These are phyloP conservation scores for Lentinula detonsa DNA, from an alignment of 768 basidiomycete genomes.

Conservation along the genomic window DNA sequence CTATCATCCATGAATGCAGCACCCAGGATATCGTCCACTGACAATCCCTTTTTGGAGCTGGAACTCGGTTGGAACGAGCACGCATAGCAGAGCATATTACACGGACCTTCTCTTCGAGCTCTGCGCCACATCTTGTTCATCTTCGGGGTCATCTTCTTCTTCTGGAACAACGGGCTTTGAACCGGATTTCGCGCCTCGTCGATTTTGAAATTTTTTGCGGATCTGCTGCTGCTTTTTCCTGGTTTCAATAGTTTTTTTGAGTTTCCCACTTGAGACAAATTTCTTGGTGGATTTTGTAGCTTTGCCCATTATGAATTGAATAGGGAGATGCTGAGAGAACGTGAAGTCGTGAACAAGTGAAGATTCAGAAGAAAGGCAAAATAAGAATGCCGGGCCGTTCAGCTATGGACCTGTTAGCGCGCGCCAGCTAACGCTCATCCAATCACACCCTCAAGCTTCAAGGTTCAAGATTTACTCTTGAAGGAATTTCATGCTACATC, in stretches of 20 bases:
- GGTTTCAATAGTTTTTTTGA: constrained; percentile 81
- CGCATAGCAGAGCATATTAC: constrained; percentile 3
- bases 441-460: not conserved
- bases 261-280: constrained; percentile 82
- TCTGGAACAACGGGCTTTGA: constrained; percentile 25
- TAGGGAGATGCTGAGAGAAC: too few relatives aligned
- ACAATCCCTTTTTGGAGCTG: constrained; percentile 47
- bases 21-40: constrained; percentile 72
- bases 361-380: not conserved
- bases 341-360: not conserved
- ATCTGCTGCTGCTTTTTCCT: constrained; percentile 77
- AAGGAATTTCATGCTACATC: not conserved
- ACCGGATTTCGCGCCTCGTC: constrained; percentile 39
- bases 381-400: not conserved
- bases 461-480: too few relatives aligned
- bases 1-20: constrained; percentile 68
- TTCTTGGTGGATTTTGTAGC: constrained; percentile 79
- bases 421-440: not conserved
- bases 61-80: not conserved
- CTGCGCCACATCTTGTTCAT: constrained; percentile 24
- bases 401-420: not conserved
- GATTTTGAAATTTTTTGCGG: constrained; percentile 62
- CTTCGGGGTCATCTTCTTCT: constrained; percentile 22
- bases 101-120: constrained; percentile 21
- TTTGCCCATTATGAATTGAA: constrained; percentile 39